Evolutionary conservation across 2,329 filamentous ascomycete genomes (phyloP), one percentile per base, ranked within the genome.

Genomic region (Diaporthe vaccinii): DNA sequence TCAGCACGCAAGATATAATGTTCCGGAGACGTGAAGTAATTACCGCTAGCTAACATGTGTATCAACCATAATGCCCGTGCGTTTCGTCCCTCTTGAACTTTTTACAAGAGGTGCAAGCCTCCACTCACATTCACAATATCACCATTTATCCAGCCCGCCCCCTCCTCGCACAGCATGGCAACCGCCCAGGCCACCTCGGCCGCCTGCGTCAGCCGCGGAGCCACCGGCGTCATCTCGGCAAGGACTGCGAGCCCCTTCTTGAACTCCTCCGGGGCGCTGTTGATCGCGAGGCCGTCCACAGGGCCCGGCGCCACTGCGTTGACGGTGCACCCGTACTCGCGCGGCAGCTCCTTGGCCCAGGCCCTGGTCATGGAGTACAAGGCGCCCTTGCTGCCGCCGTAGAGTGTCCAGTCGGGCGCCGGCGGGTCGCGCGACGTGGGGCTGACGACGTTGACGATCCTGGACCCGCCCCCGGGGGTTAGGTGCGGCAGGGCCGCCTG

Each of bases 261-360:
- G 15, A 72, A 46, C 12, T 34, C 53, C 0, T 44, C 69, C 4
- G 51, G 69, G 5, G 55, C 10, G 10, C 6, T 14, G 8, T 41
- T 9, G n/a, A 72, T 46, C 0, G 34, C 53, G 22, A 15, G n/a
- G 4, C 49, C 55, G 4, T 46, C 69, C 34, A 72, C 69, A 4
- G 69, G 53, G 9, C 68, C 68, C 17, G 68, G 68, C 15, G 46
- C 68, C 3, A 72, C 55, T 10, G 69, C 69, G 31, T 72, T 72
- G 22, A 72, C 53, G 12, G 69, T 72, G 41, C 69, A 72, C 6
- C 53, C 69, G 41, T 72, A 72, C 41, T 59, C 34, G 12, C 31
- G 69, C 39, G 69, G 78, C 55, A 82, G 67, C 44, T 83, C 81
- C 7, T 76, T 78, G 14, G 76, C 76, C 76, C 76, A 78, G 73